Evolutionary conservation across 2,329 filamentous ascomycete genomes (phyloP).

Genomic region (Bipolaris victoriae): DNA sequence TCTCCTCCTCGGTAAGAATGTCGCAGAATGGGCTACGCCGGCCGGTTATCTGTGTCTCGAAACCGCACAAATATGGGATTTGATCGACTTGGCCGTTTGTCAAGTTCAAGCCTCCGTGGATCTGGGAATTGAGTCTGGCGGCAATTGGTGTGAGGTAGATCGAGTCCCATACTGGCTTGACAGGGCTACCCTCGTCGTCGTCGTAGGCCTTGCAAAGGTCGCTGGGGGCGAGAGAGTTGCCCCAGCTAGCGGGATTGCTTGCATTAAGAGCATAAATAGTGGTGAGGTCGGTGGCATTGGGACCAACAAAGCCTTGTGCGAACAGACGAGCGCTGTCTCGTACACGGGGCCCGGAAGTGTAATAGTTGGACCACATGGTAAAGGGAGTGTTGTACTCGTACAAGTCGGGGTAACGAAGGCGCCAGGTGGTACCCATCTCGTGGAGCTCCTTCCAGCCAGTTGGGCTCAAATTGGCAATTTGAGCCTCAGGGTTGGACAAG

Average conservation of each 20-base stretch:
- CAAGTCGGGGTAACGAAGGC: slow-evolving; percentile 56
- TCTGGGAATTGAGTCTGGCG: slow-evolving; percentile 60
- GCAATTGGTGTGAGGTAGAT: slow-evolving; percentile 62
- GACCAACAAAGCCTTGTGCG: slow-evolving; percentile 65
- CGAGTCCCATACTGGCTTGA: slow-evolving; percentile 56
- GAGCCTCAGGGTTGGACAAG: slow-evolving; percentile 59
- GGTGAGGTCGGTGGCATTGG: slow-evolving; percentile 60
- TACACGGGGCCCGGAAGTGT: slow-evolving; percentile 59
- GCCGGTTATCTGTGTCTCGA: slow-evolving; percentile 71
- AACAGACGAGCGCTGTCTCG: slow-evolving; percentile 68
- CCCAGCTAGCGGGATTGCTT: slow-evolving; percentile 60
- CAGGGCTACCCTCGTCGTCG: slow-evolving; percentile 59
- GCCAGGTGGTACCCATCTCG: slow-evolving; percentile 61
- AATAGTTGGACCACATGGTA: slow-evolving; percentile 70
- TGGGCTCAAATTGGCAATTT: slow-evolving; percentile 65
- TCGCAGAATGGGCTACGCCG: slow-evolving; percentile 65
- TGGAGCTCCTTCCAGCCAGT: slow-evolving; percentile 69
- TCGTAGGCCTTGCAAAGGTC: slow-evolving; percentile 67
- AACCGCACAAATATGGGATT: slow-evolving; percentile 74
- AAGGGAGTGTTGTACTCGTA: slow-evolving; percentile 59
- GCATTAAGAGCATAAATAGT: slow-evolving; percentile 65
- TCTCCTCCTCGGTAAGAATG: slow-evolving; percentile 67
- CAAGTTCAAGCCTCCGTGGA: slow-evolving; percentile 63
- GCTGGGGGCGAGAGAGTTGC: slow-evolving; percentile 68
- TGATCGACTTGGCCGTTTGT: slow-evolving; percentile 60